These are phyloP conservation scores for Marchantia paleacea DNA, from an alignment of 225 moss, liverwort and hornwort species.

Conservation along the genomic window DNA sequence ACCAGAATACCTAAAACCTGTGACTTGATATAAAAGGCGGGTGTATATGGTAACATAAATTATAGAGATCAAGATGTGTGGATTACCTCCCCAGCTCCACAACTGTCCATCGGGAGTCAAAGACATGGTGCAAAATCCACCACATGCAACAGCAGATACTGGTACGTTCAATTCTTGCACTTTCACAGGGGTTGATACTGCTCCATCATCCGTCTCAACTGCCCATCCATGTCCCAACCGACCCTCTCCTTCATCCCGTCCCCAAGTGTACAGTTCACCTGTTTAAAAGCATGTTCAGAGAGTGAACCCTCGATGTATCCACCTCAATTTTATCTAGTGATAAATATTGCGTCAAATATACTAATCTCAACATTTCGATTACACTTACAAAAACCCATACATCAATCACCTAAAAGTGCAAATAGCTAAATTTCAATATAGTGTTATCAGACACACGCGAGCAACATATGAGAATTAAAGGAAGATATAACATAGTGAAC, in stretches of 20 bases:
- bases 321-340: too few species aligned
- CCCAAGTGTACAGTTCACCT: constrained; percentile 91
- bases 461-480: too few species aligned
- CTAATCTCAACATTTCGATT: too few species aligned
- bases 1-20: not conserved
- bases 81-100: constrained; percentile 94
- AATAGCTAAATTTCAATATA: too few species aligned
- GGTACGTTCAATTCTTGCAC: constrained; percentile 54
- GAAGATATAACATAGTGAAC: too few species aligned
- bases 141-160: constrained; percentile 69
- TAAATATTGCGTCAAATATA: too few species aligned
- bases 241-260: constrained; percentile 93
- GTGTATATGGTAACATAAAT: not conserved
- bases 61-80: not conserved
- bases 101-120: constrained; percentile 73
- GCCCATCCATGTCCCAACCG: constrained; percentile 73
- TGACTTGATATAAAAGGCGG: not conserved
- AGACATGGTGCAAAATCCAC: constrained; percentile 92
- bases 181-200: constrained; percentile 53
- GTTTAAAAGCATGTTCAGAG: constrained; percentile 3
- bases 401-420: too few species aligned
- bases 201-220: constrained; percentile 63
- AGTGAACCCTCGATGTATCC: too few species aligned
- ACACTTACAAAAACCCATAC: too few species aligned
- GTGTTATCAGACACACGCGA: too few species aligned